A percentile compares a stretch with the other conserved stretches of the same genome.
Conservation (phyloP, 495 filamentous ascomycete species). For the Aspergillus cavernicola region DNA sequence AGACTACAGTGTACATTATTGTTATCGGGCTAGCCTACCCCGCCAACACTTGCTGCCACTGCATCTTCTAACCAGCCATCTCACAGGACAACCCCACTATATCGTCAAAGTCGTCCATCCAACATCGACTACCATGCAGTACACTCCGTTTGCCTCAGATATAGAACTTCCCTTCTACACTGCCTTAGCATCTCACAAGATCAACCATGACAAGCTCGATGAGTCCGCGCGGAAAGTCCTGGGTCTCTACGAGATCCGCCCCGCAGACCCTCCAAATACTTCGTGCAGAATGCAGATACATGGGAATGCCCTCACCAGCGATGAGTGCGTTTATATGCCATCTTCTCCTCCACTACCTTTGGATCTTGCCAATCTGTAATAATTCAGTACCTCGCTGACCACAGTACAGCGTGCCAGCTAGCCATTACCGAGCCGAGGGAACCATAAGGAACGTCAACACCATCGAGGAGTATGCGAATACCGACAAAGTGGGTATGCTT, state of each 20-base stretch:
- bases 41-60: background rate
- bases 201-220: conserved; percentile 94
- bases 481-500: conserved; percentile 69
- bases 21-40: no score
- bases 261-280: conserved; percentile 60
- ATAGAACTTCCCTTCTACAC: conserved; percentile 94
- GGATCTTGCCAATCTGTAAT: background rate
- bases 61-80: background rate
- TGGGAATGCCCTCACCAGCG: conserved; percentile 75
- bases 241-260: conserved; percentile 84
- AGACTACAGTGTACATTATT: no score
- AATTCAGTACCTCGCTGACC: background rate
- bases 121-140: conserved; percentile 42
- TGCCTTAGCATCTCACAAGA: conserved; percentile 80
- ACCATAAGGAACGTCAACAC: conserved; percentile 96
- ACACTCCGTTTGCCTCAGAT: conserved; percentile 85
- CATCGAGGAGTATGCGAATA: conserved; percentile 81
- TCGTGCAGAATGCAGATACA: conserved; percentile 85
- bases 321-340: conserved; percentile 60
- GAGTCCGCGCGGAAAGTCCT: conserved; percentile 81
- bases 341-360: no score
- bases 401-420: conserved; percentile 59
- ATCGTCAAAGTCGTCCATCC: background rate
- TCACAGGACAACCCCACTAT: conserved; percentile 4
- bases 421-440: conserved; percentile 79